phyloP scores from a whole-genome alignment of 139 green algal genomes.

The Chloropicon primus region DNA sequence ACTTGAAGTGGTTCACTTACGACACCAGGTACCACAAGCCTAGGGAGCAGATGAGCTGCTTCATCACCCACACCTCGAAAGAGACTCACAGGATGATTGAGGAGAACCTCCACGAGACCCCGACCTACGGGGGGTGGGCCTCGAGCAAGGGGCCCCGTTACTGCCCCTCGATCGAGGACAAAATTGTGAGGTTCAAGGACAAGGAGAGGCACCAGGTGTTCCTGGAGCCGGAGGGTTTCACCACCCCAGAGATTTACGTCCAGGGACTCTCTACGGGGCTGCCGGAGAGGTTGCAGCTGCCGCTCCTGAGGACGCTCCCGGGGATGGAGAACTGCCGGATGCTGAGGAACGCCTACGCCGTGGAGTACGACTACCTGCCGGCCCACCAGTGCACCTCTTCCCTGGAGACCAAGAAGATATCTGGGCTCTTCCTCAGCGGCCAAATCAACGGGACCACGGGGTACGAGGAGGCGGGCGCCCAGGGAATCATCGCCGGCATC shows the following conservation, averaged over 20 bases:
- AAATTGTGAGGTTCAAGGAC: conserved; percentile 92
- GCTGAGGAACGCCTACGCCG: conserved; percentile 87
- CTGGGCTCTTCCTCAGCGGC: conserved; percentile 86
- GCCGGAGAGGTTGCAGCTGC: conserved; percentile 80
- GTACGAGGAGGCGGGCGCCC: conserved; percentile 33
- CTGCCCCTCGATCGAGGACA: conserved; percentile 96
- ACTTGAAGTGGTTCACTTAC: conserved; percentile 82
- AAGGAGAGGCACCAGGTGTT: conserved; percentile 71
- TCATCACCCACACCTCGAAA: conserved; percentile 81
- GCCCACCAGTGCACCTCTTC: conserved; percentile 74
- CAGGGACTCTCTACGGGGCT: conserved; percentile 86
- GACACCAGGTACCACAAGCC: conserved; percentile 30
- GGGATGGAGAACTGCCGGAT: conserved; percentile 71
- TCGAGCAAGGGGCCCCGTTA: conserved; percentile 76
- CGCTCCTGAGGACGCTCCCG: conserved; percentile 81
- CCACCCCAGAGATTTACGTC: conserved; percentile 89
- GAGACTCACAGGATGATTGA: conserved; percentile 73
- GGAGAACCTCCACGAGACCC: conserved; percentile 78
- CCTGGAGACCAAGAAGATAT: conserved; percentile 81
- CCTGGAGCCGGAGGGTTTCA: conserved; percentile 62
- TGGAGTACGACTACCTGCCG: conserved; percentile 98
- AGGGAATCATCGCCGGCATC: conserved; percentile 79
- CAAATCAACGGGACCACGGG: conserved; percentile 97
- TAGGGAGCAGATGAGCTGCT: conserved; percentile 70
- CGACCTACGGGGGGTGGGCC: conserved; percentile 90